Conservation (phyloP, 2,329 filamentous ascomycete genomes). For the Conoideocrella luteorostrata region DNA sequence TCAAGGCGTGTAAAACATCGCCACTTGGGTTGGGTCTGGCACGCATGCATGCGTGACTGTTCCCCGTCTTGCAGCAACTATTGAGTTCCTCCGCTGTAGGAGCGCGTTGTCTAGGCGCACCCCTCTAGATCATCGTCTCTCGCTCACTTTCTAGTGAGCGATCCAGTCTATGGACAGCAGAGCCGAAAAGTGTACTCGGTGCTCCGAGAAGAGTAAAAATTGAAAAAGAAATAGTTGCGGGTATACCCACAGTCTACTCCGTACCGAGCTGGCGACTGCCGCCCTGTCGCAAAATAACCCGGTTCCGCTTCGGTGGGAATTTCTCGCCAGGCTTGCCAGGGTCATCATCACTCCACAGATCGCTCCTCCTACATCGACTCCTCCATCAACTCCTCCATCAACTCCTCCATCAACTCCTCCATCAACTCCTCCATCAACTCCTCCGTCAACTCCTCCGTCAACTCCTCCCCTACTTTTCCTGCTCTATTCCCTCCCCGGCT, state of each 20-base stretch:
- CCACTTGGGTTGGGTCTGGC: background rate
- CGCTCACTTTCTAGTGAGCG: background rate
- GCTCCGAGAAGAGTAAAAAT: no score
- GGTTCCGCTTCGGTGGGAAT: slow-evolving; percentile 10
- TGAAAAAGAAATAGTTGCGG: background rate
- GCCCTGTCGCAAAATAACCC: background rate
- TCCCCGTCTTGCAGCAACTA: slow-evolving; percentile 2
- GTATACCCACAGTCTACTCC: background rate
- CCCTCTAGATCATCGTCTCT: background rate
- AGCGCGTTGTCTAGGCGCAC: background rate
- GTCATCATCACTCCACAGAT: slow-evolving; percentile 7
- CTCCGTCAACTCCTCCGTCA: background rate
- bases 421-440: background rate
- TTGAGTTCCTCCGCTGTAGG: background rate
- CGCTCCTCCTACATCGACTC: background rate
- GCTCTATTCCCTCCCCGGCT: background rate
- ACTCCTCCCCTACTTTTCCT: background rate
- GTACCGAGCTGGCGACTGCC: background rate
- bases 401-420: background rate
- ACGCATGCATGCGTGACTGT: background rate
- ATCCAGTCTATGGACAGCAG: background rate
- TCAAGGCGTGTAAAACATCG: no score
- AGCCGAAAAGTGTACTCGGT: background rate
- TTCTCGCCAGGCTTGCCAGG: background rate
- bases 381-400: background rate